These are phyloP conservation scores for Phialocephala subalpina DNA, from an alignment of 2,329 filamentous ascomycete species.

Conservation along the genomic window DNA sequence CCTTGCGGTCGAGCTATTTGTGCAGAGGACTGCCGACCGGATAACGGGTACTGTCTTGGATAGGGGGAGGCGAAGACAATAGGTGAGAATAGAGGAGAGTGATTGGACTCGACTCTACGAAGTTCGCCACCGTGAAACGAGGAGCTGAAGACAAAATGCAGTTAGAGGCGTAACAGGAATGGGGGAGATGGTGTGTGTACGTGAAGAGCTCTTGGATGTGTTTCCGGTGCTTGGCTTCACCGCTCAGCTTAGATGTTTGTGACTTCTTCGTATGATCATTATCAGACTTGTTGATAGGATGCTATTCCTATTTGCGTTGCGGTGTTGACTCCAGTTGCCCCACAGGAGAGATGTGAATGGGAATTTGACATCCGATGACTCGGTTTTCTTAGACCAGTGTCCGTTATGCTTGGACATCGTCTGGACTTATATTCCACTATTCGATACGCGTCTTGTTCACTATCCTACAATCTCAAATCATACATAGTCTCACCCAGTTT, in stretches of 20 bases:
- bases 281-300: not conserved
- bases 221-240: not conserved
- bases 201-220: slow-evolving; percentile 2
- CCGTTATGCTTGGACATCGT: not conserved
- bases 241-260: not conserved
- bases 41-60: too few species aligned
- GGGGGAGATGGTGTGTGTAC: not conserved
- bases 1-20: too few species aligned
- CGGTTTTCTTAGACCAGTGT: not conserved
- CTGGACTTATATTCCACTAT: not conserved
- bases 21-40: too few species aligned
- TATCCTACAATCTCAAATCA: not conserved
- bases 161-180: not conserved
- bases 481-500: not conserved
- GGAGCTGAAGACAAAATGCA: not conserved
- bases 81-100: not conserved
- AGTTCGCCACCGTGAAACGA: not conserved
- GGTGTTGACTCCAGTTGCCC: not conserved
- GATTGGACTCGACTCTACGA: slow-evolving; percentile 1
- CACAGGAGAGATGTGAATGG: not conserved
- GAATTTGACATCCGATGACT: not conserved
- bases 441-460: not conserved
- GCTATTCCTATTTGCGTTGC: not conserved
- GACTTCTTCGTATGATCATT: not conserved
- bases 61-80: not conserved